A percentile compares a stretch with the other conserved stretches of the same genome.
Conservation (phyloP, 2,329 filamentous ascomycete species). For the Chalaropsis thielavioides region DNA sequence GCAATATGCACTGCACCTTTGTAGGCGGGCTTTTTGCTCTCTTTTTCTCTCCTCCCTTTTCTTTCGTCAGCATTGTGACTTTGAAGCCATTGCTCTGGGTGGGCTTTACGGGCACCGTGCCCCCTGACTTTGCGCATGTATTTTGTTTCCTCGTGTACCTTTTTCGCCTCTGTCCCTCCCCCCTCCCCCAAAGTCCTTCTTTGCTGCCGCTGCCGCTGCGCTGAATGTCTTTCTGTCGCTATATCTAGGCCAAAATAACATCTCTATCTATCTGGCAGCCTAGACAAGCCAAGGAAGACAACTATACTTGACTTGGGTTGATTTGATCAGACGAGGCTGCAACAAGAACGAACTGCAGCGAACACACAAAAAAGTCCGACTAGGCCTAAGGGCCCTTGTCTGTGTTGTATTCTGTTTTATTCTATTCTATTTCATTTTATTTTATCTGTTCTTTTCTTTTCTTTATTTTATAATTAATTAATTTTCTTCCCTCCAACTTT, state of each 20-base stretch:
- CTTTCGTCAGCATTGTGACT: background rate
- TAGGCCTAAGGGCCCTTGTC: background rate
- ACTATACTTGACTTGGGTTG: background rate
- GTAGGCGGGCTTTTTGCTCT: background rate
- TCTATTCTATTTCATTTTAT: background rate
- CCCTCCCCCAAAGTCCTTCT: too few relatives aligned
- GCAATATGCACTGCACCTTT: background rate
- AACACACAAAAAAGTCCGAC: background rate
- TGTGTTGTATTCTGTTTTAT: background rate
- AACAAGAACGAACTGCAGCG: background rate
- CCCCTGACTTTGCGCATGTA: background rate
- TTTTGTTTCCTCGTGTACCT: background rate
- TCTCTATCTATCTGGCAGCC: background rate
- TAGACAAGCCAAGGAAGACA: background rate
- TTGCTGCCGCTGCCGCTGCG: background rate
- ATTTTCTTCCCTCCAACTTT: background rate
- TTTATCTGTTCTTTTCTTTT: constrained; percentile 1
- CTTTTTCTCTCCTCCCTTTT: too few relatives aligned
- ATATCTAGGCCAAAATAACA: background rate
- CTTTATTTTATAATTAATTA: constrained; percentile 2
- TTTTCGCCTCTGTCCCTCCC: too few relatives aligned
- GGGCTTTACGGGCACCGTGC: background rate
- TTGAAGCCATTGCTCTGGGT: background rate
- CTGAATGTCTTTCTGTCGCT: background rate
- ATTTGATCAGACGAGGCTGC: constrained; percentile 1